Evolutionary conservation across 768 basidiomycete species (phyloP), one percentile per base, ranked within the genome.

Genomic region (Lentinula boryana): DNA sequence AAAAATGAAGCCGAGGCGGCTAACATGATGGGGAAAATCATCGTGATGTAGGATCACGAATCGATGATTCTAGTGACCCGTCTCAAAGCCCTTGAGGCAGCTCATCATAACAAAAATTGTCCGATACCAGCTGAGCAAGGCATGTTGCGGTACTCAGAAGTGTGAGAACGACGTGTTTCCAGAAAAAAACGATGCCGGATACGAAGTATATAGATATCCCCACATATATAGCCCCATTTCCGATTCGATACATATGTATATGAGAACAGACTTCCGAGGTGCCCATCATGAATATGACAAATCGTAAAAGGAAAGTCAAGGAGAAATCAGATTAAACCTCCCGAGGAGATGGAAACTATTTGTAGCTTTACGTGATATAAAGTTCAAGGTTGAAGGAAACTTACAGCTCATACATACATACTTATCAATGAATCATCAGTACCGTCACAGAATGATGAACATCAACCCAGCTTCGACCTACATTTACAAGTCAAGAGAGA

Each of bases 81-180:
- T 27, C 27, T 27, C 27, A 27, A 27, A 27, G 27, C 27, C 3
- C 27, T 27, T 27, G 27, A 4, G 27, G 27, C 27, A 27, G 27
- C 27, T 27, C 27, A 27, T 27, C 27, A 27, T 27, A 27, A 0
- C 27, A 27, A 27, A 27, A 27, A 3, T 27, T 27, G 4, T 27
- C 27, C 27, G 27, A 27, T 27, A 27, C 27, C 27, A 27, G 27
- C 27, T 27, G 27, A 38, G 15, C 12, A 55, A 40, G 36, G 55
- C 18, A 41, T 27, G 12, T 56, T 23, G 53, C 10, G 5, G 36
- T 4, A 15, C 48, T 21, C 35, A 6, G 9, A 56, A 56, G 55
- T 41, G 40, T 56, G 55, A 43, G 55, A 56, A 56, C 23, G 53
- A 54, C 18, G 38, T 40, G 38, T 56, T 56, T 56, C 55, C 55